A percentile compares a stretch with the other conserved stretches of the same genome.
Evolutionary conservation across 768 basidiomycete genomes (phyloP).

Genomic region (Symmetrospora coprosmae): DNA sequence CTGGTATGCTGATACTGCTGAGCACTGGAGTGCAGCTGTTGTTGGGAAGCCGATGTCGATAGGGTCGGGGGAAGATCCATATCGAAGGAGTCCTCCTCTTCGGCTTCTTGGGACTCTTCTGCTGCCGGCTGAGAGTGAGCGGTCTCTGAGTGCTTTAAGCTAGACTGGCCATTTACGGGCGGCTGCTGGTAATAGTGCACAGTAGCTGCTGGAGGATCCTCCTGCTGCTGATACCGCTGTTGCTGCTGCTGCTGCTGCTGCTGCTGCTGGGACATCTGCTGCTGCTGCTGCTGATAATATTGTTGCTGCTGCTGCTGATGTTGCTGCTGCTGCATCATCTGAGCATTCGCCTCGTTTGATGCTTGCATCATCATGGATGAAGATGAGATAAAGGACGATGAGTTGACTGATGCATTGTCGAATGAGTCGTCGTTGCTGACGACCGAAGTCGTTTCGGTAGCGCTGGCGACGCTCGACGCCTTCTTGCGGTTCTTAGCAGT

Average conservation of each 20-base stretch:
- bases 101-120: neutral
- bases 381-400: neutral
- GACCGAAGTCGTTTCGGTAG: neutral
- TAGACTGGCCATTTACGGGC: too few relatives aligned
- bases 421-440: conserved; percentile 10
- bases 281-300: neutral
- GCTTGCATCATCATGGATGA: neutral
- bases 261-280: neutral
- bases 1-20: neutral
- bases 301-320: neutral
- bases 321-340: neutral
- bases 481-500: neutral
- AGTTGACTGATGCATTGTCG: conserved; percentile 4
- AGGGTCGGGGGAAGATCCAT: conserved; percentile 3
- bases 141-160: too few relatives aligned
- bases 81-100: conserved; percentile 5
- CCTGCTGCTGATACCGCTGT: neutral
- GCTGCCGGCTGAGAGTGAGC: too few relatives aligned
- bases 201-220: too few relatives aligned
- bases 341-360: too few relatives aligned
- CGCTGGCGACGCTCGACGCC: conserved; percentile 5
- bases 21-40: neutral
- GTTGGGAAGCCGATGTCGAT: neutral
- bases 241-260: conserved; percentile 2
- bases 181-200: too few relatives aligned